Conservation (phyloP, 2,329 filamentous ascomycete genomes). For the Xylariales sp. region DNA sequence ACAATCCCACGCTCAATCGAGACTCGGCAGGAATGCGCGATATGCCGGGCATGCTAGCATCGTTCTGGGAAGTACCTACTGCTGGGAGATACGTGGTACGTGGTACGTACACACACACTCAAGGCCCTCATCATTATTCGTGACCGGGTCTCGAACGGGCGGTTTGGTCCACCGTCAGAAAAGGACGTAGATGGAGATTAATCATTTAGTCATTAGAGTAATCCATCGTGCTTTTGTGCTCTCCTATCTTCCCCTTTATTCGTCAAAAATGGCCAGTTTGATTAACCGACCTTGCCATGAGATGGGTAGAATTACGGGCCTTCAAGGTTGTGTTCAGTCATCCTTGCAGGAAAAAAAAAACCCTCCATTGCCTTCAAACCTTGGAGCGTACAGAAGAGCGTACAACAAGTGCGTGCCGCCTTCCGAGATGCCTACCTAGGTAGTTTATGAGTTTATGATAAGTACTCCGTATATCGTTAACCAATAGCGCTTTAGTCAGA, state of each 20-base stretch:
- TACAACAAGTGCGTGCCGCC: neutral
- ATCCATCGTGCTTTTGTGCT: neutral
- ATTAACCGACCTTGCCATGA: neutral
- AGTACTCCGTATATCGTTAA: neutral
- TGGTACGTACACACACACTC: too few relatives aligned
- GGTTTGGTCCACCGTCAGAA: conserved; percentile 19
- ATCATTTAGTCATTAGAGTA: neutral
- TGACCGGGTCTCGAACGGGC: conserved; percentile 26
- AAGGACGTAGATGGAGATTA: neutral
- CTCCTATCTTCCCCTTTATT: neutral
- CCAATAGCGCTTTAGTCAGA: neutral
- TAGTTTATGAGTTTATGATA: neutral
- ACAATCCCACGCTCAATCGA: neutral
- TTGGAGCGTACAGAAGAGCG: neutral
- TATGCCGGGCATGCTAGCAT: neutral
- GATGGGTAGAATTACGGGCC: too few relatives aligned
- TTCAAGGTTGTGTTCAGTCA: neutral
- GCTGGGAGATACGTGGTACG: too few relatives aligned
- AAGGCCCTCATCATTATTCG: conserved; percentile 11
- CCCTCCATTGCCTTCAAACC: neutral
- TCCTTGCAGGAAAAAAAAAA: too few relatives aligned
- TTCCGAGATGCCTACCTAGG: neutral
- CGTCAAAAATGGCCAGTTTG: neutral
- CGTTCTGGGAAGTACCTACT: neutral
- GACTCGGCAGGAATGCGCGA: conserved; percentile 4